Evolutionary conservation across 2,329 filamentous ascomycete genomes (phyloP).

Genomic region (Scytalidium sp.): DNA sequence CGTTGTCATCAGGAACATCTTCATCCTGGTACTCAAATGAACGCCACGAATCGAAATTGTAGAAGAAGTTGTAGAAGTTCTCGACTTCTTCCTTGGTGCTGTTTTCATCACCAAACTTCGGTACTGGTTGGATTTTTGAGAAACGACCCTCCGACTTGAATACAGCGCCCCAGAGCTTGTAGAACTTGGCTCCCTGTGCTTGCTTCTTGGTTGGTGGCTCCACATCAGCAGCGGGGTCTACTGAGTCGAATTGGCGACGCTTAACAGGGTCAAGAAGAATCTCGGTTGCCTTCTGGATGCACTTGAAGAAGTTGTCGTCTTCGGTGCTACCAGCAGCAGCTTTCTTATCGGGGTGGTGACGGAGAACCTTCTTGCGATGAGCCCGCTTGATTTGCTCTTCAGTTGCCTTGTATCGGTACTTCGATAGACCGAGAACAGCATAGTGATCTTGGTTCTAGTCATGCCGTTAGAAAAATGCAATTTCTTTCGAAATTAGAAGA

Average conservation of each 20-base stretch:
- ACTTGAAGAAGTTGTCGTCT: conserved; percentile 99
- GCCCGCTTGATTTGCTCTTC: conserved; percentile 99
- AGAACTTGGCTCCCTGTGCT: conserved; percentile 81
- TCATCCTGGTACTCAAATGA: conserved; percentile 98
- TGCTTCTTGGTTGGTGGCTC: conserved; percentile 93
- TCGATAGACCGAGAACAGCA: conserved; percentile 87
- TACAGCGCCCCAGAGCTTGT: conserved; percentile 88
- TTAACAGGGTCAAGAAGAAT: conserved; percentile 88
- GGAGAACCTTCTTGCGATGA: conserved; percentile 98
- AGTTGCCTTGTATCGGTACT: conserved; percentile 88
- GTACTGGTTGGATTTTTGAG: conserved; percentile 87
- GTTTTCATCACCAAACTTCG: conserved; percentile 79
- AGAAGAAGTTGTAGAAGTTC: conserved; percentile 99
- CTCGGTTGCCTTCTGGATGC: conserved; percentile 97
- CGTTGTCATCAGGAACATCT: conserved; percentile 97
- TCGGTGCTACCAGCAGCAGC: conserved; percentile 83
- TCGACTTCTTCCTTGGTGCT: conserved; percentile 88
- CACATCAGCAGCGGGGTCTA: conserved; percentile 90
- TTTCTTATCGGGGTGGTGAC: conserved; percentile 99
- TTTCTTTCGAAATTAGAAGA: not conserved
- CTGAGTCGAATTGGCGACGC: conserved; percentile 93
- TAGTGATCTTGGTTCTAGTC: conserved; percentile 90
- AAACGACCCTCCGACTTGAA: conserved; percentile 94
- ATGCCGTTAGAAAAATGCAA: conserved; percentile 11
- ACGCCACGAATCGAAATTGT: conserved; percentile 98